A percentile compares a stretch with the other conserved stretches of the same genome.
Conservation (phyloP, 1,139 yeast genomes). For the Candida frijolesensis region DNA sequence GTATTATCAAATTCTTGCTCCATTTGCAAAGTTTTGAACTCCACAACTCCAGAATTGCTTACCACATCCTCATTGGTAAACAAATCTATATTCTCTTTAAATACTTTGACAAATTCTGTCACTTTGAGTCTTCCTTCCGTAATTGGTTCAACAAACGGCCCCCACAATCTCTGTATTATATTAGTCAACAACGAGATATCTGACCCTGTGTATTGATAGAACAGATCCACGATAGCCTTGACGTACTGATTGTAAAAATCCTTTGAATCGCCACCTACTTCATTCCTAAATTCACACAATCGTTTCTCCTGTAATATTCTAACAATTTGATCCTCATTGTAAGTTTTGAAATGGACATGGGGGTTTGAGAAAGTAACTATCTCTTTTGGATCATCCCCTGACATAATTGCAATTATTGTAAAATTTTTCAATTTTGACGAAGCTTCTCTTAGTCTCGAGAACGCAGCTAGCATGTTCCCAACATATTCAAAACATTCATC, state of each 20-base stretch:
- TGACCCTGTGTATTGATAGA: constrained; percentile 55
- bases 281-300: constrained; percentile 28
- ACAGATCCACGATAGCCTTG: constrained; percentile 53
- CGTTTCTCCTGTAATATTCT: constrained; percentile 34
- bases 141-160: constrained; percentile 47
- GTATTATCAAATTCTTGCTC: constrained; percentile 17
- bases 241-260: constrained; percentile 53
- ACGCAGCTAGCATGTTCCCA: constrained; percentile 46
- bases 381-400: constrained; percentile 49
- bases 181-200: constrained; percentile 47
- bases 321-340: constrained; percentile 42
- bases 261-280: constrained; percentile 25
- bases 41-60: constrained; percentile 32
- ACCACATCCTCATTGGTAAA: constrained; percentile 46
- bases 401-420: constrained; percentile 32
- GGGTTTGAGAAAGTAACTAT: constrained; percentile 53
- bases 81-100: constrained; percentile 42
- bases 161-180: constrained; percentile 52
- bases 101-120: constrained; percentile 49
- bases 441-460: constrained; percentile 50
- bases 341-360: constrained; percentile 49
- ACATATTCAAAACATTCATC: constrained; percentile 57
- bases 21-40: constrained; percentile 26
- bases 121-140: constrained; percentile 30
- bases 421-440: constrained; percentile 30